phyloP scores from a whole-genome alignment of 176 grass and related monocot species.

The Triticum urartu region DNA sequence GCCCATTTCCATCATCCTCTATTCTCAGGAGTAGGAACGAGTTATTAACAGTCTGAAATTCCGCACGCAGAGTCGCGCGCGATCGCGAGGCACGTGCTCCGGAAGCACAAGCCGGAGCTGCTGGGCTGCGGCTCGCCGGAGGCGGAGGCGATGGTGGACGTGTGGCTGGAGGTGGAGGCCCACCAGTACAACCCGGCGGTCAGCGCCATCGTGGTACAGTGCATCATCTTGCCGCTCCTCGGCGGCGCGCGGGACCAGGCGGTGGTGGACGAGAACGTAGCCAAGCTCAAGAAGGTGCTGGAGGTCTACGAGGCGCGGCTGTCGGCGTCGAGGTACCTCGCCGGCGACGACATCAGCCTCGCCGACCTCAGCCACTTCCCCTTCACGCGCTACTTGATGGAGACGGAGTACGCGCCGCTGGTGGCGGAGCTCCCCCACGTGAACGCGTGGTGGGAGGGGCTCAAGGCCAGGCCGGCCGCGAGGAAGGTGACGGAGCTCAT shows the following conservation, averaged over 20 bases:
- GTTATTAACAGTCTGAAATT: background rate
- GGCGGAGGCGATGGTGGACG: slow-evolving; percentile 3
- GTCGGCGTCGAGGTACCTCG: slow-evolving; percentile 19
- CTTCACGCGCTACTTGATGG: slow-evolving; percentile 32
- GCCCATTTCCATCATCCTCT: background rate
- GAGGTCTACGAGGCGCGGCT: slow-evolving; percentile 47
- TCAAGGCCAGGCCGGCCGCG: slow-evolving; percentile 32
- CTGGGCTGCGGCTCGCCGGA: background rate
- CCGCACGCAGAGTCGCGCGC: slow-evolving; percentile 3
- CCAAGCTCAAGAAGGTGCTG: slow-evolving; percentile 29
- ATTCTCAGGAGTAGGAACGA: background rate
- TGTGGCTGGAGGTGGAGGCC: slow-evolving; percentile 33
- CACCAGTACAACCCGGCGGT: background rate
- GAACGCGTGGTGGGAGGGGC: slow-evolving; percentile 45
- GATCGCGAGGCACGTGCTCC: slow-evolving; percentile 17
- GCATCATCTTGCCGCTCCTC: slow-evolving; percentile 3
- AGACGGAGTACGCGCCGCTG: slow-evolving; percentile 11
- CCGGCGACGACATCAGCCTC: slow-evolving; percentile 37
- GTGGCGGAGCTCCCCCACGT: slow-evolving; percentile 34
- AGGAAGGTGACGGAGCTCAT: slow-evolving; percentile 20
- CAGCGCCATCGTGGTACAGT: slow-evolving; percentile 7
- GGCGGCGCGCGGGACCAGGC: slow-evolving; percentile 32
- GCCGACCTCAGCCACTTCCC: slow-evolving; percentile 61
- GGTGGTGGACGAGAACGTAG: slow-evolving; percentile 20
- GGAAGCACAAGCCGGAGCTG: slow-evolving; percentile 31